Evolutionary conservation across 2,329 filamentous ascomycete genomes (phyloP).

Genomic region (Aureobasidium sp.): DNA sequence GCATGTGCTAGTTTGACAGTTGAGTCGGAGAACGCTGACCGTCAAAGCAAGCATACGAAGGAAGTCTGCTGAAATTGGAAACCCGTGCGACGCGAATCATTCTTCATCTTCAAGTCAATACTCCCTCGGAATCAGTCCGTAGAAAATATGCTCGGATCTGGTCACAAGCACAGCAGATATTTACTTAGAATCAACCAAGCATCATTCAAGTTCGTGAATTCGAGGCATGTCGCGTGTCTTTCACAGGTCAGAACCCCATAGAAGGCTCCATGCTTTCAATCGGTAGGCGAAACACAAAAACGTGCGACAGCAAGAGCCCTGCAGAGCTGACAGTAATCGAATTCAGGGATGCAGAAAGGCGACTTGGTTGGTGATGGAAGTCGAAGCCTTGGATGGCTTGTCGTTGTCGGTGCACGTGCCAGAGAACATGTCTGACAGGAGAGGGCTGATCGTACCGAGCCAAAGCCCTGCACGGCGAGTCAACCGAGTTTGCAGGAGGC

Average conservation of each 20-base stretch:
- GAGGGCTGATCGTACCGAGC: slow-evolving; percentile 7
- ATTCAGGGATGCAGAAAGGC: not conserved
- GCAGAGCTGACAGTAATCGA: not conserved
- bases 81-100: not conserved
- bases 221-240: not conserved
- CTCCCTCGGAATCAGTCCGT: not conserved
- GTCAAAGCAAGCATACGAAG: not conserved
- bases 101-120: not conserved
- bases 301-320: not conserved
- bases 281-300: not conserved
- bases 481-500: slow-evolving; percentile 6
- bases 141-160: not conserved
- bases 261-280: not conserved
- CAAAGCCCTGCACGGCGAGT: not conserved
- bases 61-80: not conserved
- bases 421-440: slow-evolving; percentile 8
- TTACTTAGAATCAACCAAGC: not conserved
- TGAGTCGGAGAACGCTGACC: not conserved
- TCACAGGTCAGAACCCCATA: not conserved
- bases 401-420: slow-evolving; percentile 2
- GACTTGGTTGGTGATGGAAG: not conserved
- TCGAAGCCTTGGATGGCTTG: not conserved
- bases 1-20: not conserved
- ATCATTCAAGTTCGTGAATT: not conserved
- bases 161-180: not conserved